Percentiles rank a stretch among this genome's conserved stretches.
Evolutionary conservation across 345 rosid species (phyloP).

Genomic region (Populus ilicifolia): DNA sequence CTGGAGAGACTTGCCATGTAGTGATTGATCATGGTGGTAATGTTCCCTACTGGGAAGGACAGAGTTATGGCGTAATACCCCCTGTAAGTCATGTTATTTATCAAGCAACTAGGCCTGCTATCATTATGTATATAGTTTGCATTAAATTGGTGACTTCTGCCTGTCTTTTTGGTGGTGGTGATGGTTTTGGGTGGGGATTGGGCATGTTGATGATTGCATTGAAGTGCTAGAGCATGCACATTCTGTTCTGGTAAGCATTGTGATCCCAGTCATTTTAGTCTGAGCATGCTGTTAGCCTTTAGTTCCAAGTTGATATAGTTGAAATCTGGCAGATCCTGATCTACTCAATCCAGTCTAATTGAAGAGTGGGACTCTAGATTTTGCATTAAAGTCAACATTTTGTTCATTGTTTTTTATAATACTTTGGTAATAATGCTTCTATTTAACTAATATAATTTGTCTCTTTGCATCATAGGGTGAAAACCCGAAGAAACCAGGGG

Average conservation of each 20-base stretch:
- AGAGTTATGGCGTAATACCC: conserved; percentile 96
- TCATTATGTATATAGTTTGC: neutral
- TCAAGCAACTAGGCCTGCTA: neutral
- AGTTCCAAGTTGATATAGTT: neutral
- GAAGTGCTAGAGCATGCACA: neutral
- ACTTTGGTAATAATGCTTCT: neutral
- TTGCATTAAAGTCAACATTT: neutral
- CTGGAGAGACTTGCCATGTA: conserved; percentile 97
- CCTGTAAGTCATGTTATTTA: conserved; percentile 60
- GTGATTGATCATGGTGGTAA: conserved; percentile 92
- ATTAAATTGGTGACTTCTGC: neutral
- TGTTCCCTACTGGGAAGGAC: conserved; percentile 99
- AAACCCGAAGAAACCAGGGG: conserved; percentile 92
- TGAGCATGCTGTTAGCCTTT: neutral
- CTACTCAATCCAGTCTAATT: neutral
- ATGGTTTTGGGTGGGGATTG: no score
- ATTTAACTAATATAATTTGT: neutral
- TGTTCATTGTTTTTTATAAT: neutral
- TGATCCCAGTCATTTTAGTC: neutral
- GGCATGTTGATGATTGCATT: no score
- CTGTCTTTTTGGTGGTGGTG: neutral
- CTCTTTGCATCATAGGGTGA: conserved; percentile 59
- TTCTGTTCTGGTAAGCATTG: neutral
- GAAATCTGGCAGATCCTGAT: neutral
- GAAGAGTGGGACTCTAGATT: neutral